Percentiles rank a stretch among this genome's conserved stretches.
phyloP scores from a whole-genome alignment of 2,329 filamentous ascomycete genomes.

The Verticillium isaacii region DNA sequence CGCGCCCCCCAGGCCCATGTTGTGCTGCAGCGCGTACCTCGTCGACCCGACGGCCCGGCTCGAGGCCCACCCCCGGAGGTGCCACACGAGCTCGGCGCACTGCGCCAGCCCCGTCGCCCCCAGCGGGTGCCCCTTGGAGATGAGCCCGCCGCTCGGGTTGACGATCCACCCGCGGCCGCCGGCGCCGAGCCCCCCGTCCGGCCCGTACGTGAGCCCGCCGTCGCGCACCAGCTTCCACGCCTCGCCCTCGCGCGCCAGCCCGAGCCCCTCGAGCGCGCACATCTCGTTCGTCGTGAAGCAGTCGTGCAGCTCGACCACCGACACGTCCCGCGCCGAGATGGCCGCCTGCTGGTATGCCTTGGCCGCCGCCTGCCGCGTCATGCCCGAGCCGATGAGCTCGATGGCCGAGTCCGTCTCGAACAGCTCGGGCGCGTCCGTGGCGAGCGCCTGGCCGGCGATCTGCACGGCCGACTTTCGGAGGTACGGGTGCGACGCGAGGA shows the following conservation, averaged over 20 bases:
- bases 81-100: conserved; percentile 23
- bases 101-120: conserved; percentile 23
- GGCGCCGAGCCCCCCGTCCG: not conserved
- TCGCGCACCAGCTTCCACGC: conserved; percentile 16
- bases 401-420: conserved; percentile 15
- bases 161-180: conserved; percentile 17
- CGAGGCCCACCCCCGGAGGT: conserved; percentile 23
- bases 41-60: conserved; percentile 15
- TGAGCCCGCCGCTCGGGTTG: conserved; percentile 22
- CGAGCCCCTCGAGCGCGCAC: conserved; percentile 17
- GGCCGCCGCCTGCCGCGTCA: conserved; percentile 18
- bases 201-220: conserved; percentile 16
- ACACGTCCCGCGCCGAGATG: conserved; percentile 12
- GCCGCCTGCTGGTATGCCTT: conserved; percentile 17
- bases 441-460: conserved; percentile 15
- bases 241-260: conserved; percentile 16
- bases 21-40: conserved; percentile 19
- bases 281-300: conserved; percentile 24
- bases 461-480: conserved; percentile 12
- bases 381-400: conserved; percentile 21
- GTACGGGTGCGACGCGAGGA: conserved; percentile 12
- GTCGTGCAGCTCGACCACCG: conserved; percentile 21
- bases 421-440: conserved; percentile 10
- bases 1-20: conserved; percentile 21
- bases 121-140: conserved; percentile 24